These are phyloP conservation scores for Babesia gibsoni DNA, from an alignment of 169 alveolate genomes.

Conservation along the genomic window DNA sequence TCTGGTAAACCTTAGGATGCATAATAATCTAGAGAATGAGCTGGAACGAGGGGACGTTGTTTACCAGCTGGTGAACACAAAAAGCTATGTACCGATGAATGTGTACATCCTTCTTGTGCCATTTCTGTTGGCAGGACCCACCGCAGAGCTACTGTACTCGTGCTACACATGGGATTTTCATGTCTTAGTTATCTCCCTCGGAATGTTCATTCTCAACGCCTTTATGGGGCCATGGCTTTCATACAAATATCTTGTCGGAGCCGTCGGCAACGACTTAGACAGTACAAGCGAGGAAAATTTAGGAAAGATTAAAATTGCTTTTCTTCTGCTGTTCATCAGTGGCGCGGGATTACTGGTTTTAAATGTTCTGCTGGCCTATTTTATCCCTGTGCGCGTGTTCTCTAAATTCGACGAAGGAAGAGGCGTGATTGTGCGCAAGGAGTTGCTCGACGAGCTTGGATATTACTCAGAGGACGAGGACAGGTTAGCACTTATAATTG, in stretches of 20 bases:
- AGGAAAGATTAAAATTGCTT: slow-evolving; percentile 2
- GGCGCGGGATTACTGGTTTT: neutral
- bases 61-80: slow-evolving; percentile 25
- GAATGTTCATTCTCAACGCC: slow-evolving; percentile 23
- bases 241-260: slow-evolving; percentile 13
- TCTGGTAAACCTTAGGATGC: slow-evolving; percentile 34
- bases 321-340: slow-evolving; percentile 8
- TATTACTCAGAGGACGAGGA: neutral
- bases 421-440: slow-evolving; percentile 2
- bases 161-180: slow-evolving; percentile 29
- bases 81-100: slow-evolving; percentile 7
- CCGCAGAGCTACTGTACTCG: slow-evolving; percentile 3
- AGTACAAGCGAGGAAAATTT: neutral
- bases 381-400: slow-evolving; percentile 4
- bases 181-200: neutral
- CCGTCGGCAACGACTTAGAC: slow-evolving; percentile 7
- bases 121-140: slow-evolving; percentile 29
- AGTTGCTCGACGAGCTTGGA: slow-evolving; percentile 3
- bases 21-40: slow-evolving; percentile 57
- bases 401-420: neutral
- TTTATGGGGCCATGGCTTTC: slow-evolving; percentile 45
- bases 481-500: neutral
- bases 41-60: slow-evolving; percentile 43
- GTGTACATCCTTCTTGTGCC: slow-evolving; percentile 42
- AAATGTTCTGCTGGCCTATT: neutral